Evolutionary conservation across 345 rosid species (phyloP).

Genomic region (Schrenkiella parvula): DNA sequence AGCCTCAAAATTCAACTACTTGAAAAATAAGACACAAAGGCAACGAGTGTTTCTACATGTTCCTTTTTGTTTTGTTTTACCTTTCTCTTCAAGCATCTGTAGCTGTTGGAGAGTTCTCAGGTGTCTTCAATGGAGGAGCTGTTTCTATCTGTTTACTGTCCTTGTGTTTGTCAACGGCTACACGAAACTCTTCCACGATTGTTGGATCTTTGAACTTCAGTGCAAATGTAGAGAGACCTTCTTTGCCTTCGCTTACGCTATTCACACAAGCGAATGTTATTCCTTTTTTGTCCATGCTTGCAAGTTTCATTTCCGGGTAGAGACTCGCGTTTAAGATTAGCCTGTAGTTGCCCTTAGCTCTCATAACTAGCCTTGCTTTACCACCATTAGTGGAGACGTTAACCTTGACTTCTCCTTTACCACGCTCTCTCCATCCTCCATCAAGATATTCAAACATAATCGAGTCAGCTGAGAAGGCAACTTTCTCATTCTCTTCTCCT

Average conservation of each 20-base stretch:
- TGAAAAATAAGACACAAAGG: not conserved
- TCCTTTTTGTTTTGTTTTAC: not conserved
- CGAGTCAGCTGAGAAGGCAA: slow-evolving; percentile 72
- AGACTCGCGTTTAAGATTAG: slow-evolving; percentile 86
- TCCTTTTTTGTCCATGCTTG: slow-evolving; percentile 93
- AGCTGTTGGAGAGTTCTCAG: slow-evolving; percentile 79
- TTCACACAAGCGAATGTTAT: slow-evolving; percentile 87
- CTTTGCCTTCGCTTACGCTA: slow-evolving; percentile 58
- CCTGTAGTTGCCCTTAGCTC: slow-evolving; percentile 88
- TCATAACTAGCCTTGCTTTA: slow-evolving; percentile 78
- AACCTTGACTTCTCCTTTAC: slow-evolving; percentile 91
- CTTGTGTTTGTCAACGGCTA: slow-evolving; percentile 50
- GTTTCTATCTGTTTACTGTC: slow-evolving; percentile 36
- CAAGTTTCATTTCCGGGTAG: slow-evolving; percentile 87
- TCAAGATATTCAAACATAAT: slow-evolving; percentile 66
- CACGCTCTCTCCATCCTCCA: slow-evolving; percentile 95
- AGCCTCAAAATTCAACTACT: slow-evolving; percentile 26
- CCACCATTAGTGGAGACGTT: slow-evolving; percentile 60
- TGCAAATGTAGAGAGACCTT: slow-evolving; percentile 71
- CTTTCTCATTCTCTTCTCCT: slow-evolving; percentile 90
- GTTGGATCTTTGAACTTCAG: slow-evolving; percentile 75
- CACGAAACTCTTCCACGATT: slow-evolving; percentile 63
- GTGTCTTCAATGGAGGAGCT: slow-evolving; percentile 51
- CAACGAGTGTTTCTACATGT: slow-evolving; percentile 3
- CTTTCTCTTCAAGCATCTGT: slow-evolving; percentile 37